These are phyloP conservation scores for Penicillium ochrochloron DNA, from an alignment of 495 filamentous ascomycete genomes.

Conservation along the genomic window DNA sequence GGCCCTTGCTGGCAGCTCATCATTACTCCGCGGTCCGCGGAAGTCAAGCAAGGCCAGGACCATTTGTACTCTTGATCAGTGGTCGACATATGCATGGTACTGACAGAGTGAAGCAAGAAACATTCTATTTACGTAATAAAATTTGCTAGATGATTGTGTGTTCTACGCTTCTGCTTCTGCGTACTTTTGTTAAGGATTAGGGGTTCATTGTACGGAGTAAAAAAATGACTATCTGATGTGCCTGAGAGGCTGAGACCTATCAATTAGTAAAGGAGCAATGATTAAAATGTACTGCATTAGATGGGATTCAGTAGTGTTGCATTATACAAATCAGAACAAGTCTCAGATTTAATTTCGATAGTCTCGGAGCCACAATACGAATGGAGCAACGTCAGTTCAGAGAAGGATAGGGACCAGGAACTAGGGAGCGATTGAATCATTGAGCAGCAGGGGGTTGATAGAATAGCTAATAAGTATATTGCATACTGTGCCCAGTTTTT, in stretches of 20 bases:
- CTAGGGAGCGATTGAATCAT: too few species aligned
- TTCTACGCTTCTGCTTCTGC: not conserved
- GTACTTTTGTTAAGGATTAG: not conserved
- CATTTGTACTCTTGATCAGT: not conserved
- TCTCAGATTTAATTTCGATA: not conserved
- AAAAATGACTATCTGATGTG: not conserved
- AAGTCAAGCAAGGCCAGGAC: not conserved
- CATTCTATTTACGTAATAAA: too few species aligned
- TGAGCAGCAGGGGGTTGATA: too few species aligned
- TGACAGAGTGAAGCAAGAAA: not conserved
- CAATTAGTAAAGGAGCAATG: not conserved
- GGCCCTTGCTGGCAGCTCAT: too few species aligned
- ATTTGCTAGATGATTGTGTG: not conserved
- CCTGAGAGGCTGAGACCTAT: not conserved
- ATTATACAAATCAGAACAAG: not conserved
- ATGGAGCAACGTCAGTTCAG: not conserved
- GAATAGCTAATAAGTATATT: too few species aligned
- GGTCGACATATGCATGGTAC: not conserved
- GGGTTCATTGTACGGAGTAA: too few species aligned
- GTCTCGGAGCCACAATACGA: not conserved
- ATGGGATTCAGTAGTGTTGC: not conserved
- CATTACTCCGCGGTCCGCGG: constrained; percentile 2
- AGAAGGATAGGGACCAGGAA: not conserved
- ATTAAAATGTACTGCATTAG: not conserved
- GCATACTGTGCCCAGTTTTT: too few species aligned